Conservation (phyloP, 2,329 filamentous ascomycete genomes). For the Cadophora gregata region DNA sequence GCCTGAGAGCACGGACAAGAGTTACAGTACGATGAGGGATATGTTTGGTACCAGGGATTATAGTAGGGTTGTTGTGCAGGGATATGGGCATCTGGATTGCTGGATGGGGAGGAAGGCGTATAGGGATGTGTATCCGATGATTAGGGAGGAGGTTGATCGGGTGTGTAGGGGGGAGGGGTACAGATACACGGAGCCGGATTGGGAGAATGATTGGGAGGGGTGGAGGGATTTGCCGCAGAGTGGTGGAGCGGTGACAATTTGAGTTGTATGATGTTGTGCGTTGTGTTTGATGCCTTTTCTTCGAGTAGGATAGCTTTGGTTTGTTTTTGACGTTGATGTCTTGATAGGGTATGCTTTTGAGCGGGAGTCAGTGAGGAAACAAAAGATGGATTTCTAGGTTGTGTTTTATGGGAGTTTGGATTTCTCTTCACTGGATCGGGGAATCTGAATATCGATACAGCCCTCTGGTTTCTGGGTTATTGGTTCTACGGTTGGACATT, state of each 20-base stretch:
- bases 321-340: neutral
- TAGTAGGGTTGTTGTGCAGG: conserved; percentile 57
- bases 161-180: conserved; percentile 46
- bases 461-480: neutral
- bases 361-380: neutral
- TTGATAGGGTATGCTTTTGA: neutral
- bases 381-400: neutral
- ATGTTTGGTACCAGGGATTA: conserved; percentile 57
- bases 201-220: conserved; percentile 34
- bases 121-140: conserved; percentile 63
- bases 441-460: neutral
- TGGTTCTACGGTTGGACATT: neutral
- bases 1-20: conserved; percentile 58
- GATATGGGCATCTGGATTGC: conserved; percentile 66
- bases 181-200: conserved; percentile 37
- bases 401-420: neutral
- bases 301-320: neutral
- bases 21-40: conserved; percentile 59
- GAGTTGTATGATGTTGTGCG: neutral
- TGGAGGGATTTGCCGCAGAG: conserved; percentile 22
- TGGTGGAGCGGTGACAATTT: neutral
- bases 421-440: conserved; percentile 1
- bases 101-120: conserved; percentile 67
- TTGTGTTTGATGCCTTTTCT: neutral
- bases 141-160: conserved; percentile 60